Evolutionary conservation across 768 basidiomycete species (phyloP).

Genomic region (Kwoniella sp.): DNA sequence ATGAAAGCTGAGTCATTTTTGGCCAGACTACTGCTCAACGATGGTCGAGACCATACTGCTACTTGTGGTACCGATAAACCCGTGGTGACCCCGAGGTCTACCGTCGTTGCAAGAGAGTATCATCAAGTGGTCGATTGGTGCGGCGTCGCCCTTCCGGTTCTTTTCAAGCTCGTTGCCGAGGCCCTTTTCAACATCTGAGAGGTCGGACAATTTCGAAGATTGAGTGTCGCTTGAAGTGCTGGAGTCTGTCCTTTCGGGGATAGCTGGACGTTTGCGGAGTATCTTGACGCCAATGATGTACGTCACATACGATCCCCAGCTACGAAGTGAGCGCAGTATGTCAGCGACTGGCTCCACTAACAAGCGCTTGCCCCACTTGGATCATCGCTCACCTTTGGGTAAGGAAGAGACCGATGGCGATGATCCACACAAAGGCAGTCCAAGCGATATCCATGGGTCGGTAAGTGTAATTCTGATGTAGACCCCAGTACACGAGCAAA

Average conservation of each 20-base stretch:
- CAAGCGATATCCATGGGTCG: slow-evolving; percentile 35
- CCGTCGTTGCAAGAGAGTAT: not conserved
- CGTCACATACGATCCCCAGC: slow-evolving; percentile 43
- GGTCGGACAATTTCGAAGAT: not conserved
- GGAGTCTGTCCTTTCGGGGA: not conserved
- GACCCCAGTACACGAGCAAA: slow-evolving; percentile 41
- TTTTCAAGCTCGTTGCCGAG: not conserved
- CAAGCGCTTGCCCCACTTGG: not conserved
- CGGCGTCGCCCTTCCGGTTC: not conserved
- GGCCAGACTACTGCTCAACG: not conserved
- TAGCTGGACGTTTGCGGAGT: slow-evolving; percentile 10
- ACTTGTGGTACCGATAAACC: not conserved
- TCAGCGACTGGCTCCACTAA: not conserved
- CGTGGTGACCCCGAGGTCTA: not conserved
- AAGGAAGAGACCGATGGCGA: slow-evolving; percentile 34
- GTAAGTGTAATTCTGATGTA: slow-evolving; percentile 29
- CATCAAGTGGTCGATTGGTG: not conserved
- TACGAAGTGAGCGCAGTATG: not conserved
- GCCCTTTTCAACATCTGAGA: not conserved
- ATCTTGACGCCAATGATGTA: slow-evolving; percentile 31
- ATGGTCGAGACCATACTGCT: not conserved
- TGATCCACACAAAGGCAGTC: slow-evolving; percentile 32
- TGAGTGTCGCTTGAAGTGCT: not conserved
- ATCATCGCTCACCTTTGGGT: slow-evolving; percentile 39
- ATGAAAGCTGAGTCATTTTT: too few relatives aligned